Conservation (phyloP, 805 yeast genomes). For the Pichia californica region DNA sequence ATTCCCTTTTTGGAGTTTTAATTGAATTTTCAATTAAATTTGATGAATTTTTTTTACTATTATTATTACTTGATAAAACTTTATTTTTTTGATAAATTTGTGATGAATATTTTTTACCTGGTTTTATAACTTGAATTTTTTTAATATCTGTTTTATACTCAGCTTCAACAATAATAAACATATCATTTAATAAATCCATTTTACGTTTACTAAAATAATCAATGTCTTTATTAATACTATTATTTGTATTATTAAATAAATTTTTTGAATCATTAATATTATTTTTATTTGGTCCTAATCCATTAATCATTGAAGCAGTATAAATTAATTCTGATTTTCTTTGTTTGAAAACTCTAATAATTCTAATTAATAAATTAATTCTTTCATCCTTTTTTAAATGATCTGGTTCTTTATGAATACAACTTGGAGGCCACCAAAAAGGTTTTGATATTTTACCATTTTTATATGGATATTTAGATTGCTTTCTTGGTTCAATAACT, state of each 20-base stretch:
- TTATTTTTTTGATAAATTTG: slow-evolving; percentile 18
- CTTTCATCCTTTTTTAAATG: slow-evolving; percentile 59
- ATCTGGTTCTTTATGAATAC: slow-evolving; percentile 67
- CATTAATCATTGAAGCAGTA: slow-evolving; percentile 21
- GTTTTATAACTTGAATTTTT: slow-evolving; percentile 21
- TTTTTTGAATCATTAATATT: too few relatives aligned
- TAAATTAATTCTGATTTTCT: slow-evolving; percentile 18
- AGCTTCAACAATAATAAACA: slow-evolving; percentile 20
- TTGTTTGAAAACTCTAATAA: slow-evolving; percentile 27
- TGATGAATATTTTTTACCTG: slow-evolving; percentile 28
- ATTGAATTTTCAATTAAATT: not conserved
- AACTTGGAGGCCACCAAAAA: slow-evolving; percentile 61
- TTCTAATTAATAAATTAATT: slow-evolving; percentile 38
- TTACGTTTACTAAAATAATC: slow-evolving; percentile 21
- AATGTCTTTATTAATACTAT: slow-evolving; percentile 12
- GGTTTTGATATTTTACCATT: slow-evolving; percentile 45
- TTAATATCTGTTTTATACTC: not conserved
- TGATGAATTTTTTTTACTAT: not conserved
- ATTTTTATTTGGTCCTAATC: slow-evolving; percentile 11
- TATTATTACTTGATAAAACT: too few relatives aligned
- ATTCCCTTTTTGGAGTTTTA: not conserved
- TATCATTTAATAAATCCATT: slow-evolving; percentile 19
- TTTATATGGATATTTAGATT: slow-evolving; percentile 57
- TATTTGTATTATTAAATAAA: too few relatives aligned
- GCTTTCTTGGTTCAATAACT: slow-evolving; percentile 59